These are phyloP conservation scores for Mimosa pudica DNA, from an alignment of 306 rosid genomes.

Conservation along the genomic window DNA sequence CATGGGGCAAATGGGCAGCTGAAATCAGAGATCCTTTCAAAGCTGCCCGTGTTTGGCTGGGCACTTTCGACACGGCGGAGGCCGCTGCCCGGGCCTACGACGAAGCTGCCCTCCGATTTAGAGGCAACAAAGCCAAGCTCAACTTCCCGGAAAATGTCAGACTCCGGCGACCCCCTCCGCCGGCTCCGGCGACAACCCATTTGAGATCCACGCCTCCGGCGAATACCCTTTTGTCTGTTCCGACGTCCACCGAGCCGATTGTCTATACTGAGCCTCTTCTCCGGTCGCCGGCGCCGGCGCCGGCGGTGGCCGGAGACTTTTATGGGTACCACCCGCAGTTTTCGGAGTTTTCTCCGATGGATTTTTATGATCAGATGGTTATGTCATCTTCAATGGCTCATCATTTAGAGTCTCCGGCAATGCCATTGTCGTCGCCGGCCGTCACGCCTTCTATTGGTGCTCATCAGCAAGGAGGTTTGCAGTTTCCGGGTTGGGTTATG, in stretches of 20 bases:
- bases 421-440: constrained; percentile 25
- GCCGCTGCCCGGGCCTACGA: constrained; percentile 69
- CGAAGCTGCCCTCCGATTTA: constrained; percentile 63
- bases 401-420: constrained; percentile 32
- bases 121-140: constrained; percentile 74
- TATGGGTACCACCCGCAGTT: constrained; percentile 26
- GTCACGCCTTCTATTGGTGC: constrained; percentile 24
- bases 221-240: constrained; percentile 38
- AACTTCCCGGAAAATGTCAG: constrained; percentile 68
- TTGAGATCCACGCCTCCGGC: constrained; percentile 22
- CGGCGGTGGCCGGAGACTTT: not conserved
- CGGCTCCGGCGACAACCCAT: not conserved
- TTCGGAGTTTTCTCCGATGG: constrained; percentile 29
- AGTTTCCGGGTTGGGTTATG: not conserved
- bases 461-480: constrained; percentile 22
- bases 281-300: not conserved
- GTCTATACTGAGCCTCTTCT: constrained; percentile 42
- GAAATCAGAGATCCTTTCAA: constrained; percentile 72
- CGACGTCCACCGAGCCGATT: constrained; percentile 52
- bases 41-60: constrained; percentile 71
- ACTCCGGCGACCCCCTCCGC: constrained; percentile 37
- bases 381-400: constrained; percentile 40
- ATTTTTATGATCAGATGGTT: constrained; percentile 33
- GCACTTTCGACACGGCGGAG: constrained; percentile 66
- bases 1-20: constrained; percentile 83